These are phyloP conservation scores for Brassica incana DNA, from an alignment of 345 rosid genomes.

Conservation along the genomic window DNA sequence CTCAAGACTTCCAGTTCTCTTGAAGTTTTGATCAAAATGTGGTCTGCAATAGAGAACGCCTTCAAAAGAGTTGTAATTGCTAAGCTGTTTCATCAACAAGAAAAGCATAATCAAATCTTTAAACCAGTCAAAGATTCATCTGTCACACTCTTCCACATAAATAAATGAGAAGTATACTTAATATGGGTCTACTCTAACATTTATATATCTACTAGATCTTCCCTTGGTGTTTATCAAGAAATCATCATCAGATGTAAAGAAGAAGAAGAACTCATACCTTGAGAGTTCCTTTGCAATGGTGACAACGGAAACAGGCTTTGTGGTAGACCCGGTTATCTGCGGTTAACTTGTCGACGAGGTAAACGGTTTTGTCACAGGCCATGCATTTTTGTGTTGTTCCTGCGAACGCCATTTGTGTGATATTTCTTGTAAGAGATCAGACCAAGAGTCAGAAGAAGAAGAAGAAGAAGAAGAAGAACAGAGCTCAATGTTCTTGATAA, in stretches of 20 bases:
- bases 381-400: slow-evolving; percentile 99
- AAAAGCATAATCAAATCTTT: background rate
- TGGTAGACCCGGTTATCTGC: slow-evolving; percentile 94
- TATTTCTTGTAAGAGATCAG: slow-evolving; percentile 11
- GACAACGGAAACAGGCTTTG: slow-evolving; percentile 97
- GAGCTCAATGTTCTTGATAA: background rate
- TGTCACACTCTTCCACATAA: background rate
- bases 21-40: slow-evolving; percentile 92
- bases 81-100: slow-evolving; percentile 59
- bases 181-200: background rate
- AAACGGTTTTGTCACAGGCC: slow-evolving; percentile 98
- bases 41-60: slow-evolving; percentile 97
- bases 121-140: slow-evolving; percentile 14
- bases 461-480: slow-evolving; percentile 9
- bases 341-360: slow-evolving; percentile 90
- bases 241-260: background rate
- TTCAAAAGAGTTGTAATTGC: slow-evolving; percentile 97
- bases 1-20: slow-evolving; percentile 96
- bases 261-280: slow-evolving; percentile 50
- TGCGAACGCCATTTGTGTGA: slow-evolving; percentile 70
- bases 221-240: background rate
- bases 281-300: slow-evolving; percentile 99
- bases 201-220: slow-evolving; percentile 25
- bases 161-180: slow-evolving; percentile 24
- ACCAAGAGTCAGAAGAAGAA: slow-evolving; percentile 3